Conservation (phyloP, 2,329 filamentous ascomycete genomes). For the Aspergillus quadricinctus region DNA sequence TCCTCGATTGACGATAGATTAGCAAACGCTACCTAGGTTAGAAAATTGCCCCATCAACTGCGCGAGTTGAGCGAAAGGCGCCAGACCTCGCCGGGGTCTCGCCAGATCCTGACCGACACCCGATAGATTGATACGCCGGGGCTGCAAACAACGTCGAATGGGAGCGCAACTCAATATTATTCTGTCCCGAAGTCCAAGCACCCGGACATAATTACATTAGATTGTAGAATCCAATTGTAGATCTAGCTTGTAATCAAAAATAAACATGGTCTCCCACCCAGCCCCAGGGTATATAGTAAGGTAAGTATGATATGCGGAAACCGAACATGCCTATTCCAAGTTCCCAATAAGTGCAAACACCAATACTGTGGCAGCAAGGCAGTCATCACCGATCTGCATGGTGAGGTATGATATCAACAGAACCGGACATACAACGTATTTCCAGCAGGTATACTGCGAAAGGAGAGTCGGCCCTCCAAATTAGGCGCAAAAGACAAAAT, state of each 20-base stretch:
- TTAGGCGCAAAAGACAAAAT: not conserved
- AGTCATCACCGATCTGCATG: constrained; percentile 5
- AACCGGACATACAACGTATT: not conserved
- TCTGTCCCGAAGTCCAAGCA: not conserved
- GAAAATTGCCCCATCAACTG: not conserved
- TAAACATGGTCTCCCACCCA: constrained; percentile 17
- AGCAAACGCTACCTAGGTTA: not conserved
- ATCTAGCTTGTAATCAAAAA: not conserved
- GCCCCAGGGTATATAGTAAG: constrained; percentile 23
- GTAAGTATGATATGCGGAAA: constrained; percentile 14
- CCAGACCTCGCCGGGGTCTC: too few relatives aligned
- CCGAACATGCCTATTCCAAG: not conserved
- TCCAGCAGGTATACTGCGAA: constrained; percentile 1
- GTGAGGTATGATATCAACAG: not conserved
- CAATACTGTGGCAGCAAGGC: not conserved
- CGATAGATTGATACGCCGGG: not conserved
- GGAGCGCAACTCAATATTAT: too few relatives aligned
- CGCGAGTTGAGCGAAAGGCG: too few relatives aligned
- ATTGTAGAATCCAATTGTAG: not conserved
- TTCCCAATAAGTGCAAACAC: not conserved
- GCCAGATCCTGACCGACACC: not conserved
- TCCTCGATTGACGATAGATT: not conserved
- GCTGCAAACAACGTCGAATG: not conserved
- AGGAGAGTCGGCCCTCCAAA: not conserved
- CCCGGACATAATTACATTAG: not conserved